A percentile compares a stretch with the other conserved stretches of the same genome.
Conservation (phyloP, 768 basidiomycete species). For the Guyanaporus albipodus region DNA sequence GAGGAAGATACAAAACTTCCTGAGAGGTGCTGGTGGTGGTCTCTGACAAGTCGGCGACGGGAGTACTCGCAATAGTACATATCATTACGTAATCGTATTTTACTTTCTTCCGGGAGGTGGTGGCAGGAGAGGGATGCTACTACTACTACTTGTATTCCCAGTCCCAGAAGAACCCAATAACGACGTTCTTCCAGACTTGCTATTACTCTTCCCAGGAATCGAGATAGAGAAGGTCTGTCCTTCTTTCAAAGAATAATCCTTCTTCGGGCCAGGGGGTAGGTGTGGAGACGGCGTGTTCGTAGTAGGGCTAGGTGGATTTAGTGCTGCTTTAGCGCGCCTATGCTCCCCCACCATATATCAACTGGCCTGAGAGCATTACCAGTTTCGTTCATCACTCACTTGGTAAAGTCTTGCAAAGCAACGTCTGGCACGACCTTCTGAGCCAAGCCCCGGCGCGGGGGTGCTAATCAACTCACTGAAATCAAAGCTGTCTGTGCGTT, state of each 20-base stretch:
- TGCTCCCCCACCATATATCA: not conserved
- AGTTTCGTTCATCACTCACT: slow-evolving; percentile 40
- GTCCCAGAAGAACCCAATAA: slow-evolving; percentile 36
- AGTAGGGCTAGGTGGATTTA: slow-evolving; percentile 48
- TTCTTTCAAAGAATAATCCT: slow-evolving; percentile 91
- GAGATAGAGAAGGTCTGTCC: slow-evolving; percentile 92
- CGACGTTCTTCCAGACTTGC: slow-evolving; percentile 33
- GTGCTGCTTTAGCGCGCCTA: slow-evolving; percentile 62
- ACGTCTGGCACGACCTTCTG: slow-evolving; percentile 51
- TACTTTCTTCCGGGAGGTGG: slow-evolving; percentile 66
- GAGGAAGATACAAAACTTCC: slow-evolving; percentile 2
- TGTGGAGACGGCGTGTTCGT: slow-evolving; percentile 56
- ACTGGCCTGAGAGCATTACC: not conserved
- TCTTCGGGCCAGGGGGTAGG: slow-evolving; percentile 75
- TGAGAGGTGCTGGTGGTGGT: slow-evolving; percentile 8
- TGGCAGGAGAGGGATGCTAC: slow-evolving; percentile 67
- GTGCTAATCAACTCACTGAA: slow-evolving; percentile 59
- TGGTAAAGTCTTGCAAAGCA: slow-evolving; percentile 81
- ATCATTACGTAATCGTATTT: slow-evolving; percentile 19
- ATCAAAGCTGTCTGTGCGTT: slow-evolving; percentile 86
- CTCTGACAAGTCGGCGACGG: slow-evolving; percentile 8
- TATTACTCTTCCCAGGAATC: slow-evolving; percentile 70
- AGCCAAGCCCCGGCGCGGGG: slow-evolving; percentile 1
- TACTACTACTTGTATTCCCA: slow-evolving; percentile 25
- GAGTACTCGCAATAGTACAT: slow-evolving; percentile 2